phyloP scores from a whole-genome alignment of 208 protist species.

The Trypanosoma cruzi region DNA sequence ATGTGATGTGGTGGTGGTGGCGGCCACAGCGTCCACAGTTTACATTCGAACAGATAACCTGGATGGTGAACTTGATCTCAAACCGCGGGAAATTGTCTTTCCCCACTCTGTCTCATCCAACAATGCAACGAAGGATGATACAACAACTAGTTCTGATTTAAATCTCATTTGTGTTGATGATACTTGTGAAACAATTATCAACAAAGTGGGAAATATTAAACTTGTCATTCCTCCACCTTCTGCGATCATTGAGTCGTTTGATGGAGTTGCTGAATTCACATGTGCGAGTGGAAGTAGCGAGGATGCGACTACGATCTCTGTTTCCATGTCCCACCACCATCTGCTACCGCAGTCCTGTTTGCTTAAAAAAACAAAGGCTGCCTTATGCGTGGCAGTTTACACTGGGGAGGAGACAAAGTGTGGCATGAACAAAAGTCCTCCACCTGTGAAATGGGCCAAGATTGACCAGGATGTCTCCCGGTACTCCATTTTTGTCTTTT shows the following conservation, averaged over 20 bases:
- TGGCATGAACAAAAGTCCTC: conserved; percentile 87
- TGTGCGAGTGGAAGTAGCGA: not conserved
- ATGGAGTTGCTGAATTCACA: conserved; percentile 55
- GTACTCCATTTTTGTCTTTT: conserved; percentile 90
- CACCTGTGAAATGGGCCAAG: conserved; percentile 93
- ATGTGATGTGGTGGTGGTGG: conserved; percentile 90
- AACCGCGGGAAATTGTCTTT: conserved; percentile 73
- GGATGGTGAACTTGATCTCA: conserved; percentile 95
- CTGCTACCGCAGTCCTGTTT: conserved; percentile 89
- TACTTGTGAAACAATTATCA: conserved; percentile 9
- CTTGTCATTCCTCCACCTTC: conserved; percentile 77
- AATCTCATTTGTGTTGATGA: conserved; percentile 32
- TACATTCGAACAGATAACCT: conserved; percentile 95
- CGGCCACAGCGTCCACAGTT: conserved; percentile 30
- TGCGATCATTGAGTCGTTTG: conserved; percentile 89
- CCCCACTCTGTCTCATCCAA: conserved; percentile 10
- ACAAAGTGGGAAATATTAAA: conserved; percentile 24
- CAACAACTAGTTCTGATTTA: not conserved
- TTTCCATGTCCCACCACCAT: conserved; percentile 67
- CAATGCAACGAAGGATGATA: not conserved
- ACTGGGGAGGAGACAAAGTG: conserved; percentile 97
- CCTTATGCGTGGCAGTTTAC: conserved; percentile 92
- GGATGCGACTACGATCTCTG: not conserved
- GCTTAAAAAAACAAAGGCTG: conserved; percentile 82
- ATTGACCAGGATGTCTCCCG: conserved; percentile 89